Base-by-base conservation (phyloP, 768 basidiomycete genomes). In the Pleurotus sapidus region DNA sequence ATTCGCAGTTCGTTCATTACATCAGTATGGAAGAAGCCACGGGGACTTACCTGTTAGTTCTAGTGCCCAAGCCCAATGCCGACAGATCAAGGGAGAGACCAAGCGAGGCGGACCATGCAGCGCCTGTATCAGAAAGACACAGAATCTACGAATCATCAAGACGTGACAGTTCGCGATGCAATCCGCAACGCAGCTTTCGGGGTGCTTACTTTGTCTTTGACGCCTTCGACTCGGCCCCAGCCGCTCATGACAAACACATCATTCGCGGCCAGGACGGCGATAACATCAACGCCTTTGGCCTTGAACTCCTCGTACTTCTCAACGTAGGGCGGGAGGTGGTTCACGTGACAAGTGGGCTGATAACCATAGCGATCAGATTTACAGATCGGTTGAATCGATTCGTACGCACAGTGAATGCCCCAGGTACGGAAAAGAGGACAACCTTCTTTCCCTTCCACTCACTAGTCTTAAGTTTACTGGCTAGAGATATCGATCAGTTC, bases 401-500 rank as follows among this genome's bases (percentile, higher is more conserved):
- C 27, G 3, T 12, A 24, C 85, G 59, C 60, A 90, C 89, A 14
- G 89, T 89, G 75, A 91, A 91, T 14, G 89, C 88, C 46, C 91
- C 91, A 15, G 90, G 91, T 34, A 91, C 88, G 57, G 88, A 76
- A 68, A 93, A 79, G 53, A 92, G 65, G 38, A 92, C 87, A 51
- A 93, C 88, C 68, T 88, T 89, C 77, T 93, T 93, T 65, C 85
- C 86, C 69, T 86, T 87, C 88, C 88, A 91, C 47, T 81, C 77
- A 57, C 84, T 74, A 24, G 83, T 89, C 39, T 70, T 72, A 60
- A 90, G 71, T 40, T 74, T 74, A 46, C 72, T 69, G 38, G 84
- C 88, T 88, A 66, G 27, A 53, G 37, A 23, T 55, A 57, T 15
- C 14, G 24, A 48, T 20, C 15, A 51, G 30, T 34, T 34, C 30